Base-by-base conservation (phyloP, 208 protist genomes). In the Trypanosoma avium region DNA sequence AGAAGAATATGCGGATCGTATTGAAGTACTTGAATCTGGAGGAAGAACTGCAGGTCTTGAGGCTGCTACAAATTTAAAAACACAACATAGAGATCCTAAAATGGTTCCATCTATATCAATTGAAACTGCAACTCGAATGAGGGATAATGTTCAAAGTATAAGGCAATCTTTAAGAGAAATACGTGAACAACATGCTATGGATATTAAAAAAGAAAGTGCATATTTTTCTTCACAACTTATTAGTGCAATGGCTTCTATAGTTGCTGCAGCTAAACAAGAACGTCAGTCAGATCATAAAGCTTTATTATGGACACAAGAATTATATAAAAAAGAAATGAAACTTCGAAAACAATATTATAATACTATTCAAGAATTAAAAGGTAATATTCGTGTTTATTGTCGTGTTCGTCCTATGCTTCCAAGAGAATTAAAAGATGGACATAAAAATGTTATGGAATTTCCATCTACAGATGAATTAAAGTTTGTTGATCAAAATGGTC, bases 371-470 rank as follows among this genome's bases (percentile, higher is more conserved):
- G 88, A 97, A 74, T 75, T 97, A 9, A 95, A 96, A 70, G 93
- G 93, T 32, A 97, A 95, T 69, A 97, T 97, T 64, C 90, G 93
- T 63, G 93, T 97, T n/a, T 97, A 94, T 70, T 95, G 90, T 70
- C 90, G 93, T 74, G 87, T 97, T 53, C 86, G 93, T 13, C 93
- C 93, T 12, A 83, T 96, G 82, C 61, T 95, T 35, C 78, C 67
- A 35, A 90, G 82, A 68, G 92, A 97, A 59, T 43, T 86, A 9
- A 60, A 80, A 17, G 84, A 71, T 32, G 89, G 89, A 38, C 75
- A 92, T 70, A 86, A 29, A 17, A 78, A 93, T 55, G 61, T 94
- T 65, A 94, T 91, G 79, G 82, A 76, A 52, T 97, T 79, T 66
- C 81, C 82, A 2, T 72, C 79, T 30, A 76, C 83, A 35, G 88